Evolutionary conservation across 2,329 filamentous ascomycete species (phyloP), one percentile per base, ranked within the genome.

Genomic region (Pleoardoris graminearum): DNA sequence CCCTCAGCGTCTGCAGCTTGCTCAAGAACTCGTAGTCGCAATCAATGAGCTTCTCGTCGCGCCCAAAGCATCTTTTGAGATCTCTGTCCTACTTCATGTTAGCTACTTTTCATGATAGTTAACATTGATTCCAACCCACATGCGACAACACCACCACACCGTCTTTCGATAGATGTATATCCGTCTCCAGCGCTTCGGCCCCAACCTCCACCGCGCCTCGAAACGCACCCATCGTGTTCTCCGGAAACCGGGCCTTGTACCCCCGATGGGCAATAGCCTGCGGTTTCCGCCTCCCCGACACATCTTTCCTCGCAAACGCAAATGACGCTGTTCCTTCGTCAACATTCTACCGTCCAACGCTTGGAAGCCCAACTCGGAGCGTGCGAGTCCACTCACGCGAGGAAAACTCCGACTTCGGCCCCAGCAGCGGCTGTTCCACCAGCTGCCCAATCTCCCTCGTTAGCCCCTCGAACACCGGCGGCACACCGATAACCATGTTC

Each of bases 211-310:
- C 81, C 1, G 91, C 92, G 23, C 82, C 87, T 51, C 78, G 78
- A 75, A 96, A 95, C 7, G 89, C 88, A 14, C 79, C 82, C 81
- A 97, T 85, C 1, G 89, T 88, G 75, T 97, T 97, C 73, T 97
- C 93, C 0, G 93, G 91, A 61, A 82, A 89, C 46, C 80, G 80
- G 0, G 86, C 85, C 69, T 90, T 93, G 79, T 87, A 91, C 38
- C 90, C 90, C 51, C 90, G 81, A 76, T 93, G 90, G 1, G 87
- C 88, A 58, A 94, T 90, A 50, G 85, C 82, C 69, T 90, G 87
- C 1, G 90, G 89, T 44, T 85, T 71, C 45, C 62, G 65, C 23
- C 63, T 69, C 23, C 73, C 70, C 42, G 66, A 65, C 6, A 63
- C 67, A 67, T 70, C 63, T 60, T 68, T 71, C 12, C 56, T 62